Percentiles rank a stretch among this genome's conserved stretches.
Evolutionary conservation across 192 early-diverging fungal species (phyloP).

Genomic region (Haplosporangium gracile): DNA sequence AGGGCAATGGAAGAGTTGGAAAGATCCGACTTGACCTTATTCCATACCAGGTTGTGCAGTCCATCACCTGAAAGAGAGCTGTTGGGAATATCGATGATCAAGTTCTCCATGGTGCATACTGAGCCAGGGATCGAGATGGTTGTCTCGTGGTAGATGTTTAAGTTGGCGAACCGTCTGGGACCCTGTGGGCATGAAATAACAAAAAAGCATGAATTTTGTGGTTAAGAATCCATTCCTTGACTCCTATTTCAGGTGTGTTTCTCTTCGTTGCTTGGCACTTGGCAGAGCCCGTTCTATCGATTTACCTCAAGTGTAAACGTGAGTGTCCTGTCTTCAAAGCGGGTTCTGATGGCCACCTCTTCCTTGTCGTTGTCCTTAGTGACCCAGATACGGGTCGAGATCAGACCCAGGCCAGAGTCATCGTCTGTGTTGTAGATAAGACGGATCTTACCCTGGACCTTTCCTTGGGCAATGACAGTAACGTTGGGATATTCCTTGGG

Average conservation of each 20-base stretch:
- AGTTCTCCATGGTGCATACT: constrained; percentile 10
- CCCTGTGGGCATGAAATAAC: constrained; percentile 10
- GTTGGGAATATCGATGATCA: constrained; percentile 29
- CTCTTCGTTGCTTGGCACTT: not conserved
- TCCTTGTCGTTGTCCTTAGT: constrained; percentile 49
- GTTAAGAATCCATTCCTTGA: not conserved
- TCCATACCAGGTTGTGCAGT: constrained; percentile 28
- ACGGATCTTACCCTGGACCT: constrained; percentile 46
- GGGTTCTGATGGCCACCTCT: constrained; percentile 20
- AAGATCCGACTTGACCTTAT: constrained; percentile 11
- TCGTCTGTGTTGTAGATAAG: constrained; percentile 35
- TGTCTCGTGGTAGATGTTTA: constrained; percentile 51
- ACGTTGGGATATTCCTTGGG: constrained; percentile 44
- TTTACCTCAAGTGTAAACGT: constrained; percentile 39
- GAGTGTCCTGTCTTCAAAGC: constrained; percentile 32
- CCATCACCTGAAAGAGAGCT: constrained; percentile 30
- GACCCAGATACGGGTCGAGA: constrained; percentile 51
- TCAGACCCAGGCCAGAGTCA: constrained; percentile 24
- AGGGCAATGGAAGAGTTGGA: constrained; percentile 35
- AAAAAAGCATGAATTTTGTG: not conserved
- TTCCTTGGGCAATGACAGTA: constrained; percentile 23
- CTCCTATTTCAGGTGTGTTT: not conserved
- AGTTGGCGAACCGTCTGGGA: constrained; percentile 30
- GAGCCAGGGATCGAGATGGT: constrained; percentile 38
- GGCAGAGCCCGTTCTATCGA: not conserved